Conservation (phyloP, 2,329 filamentous ascomycete genomes). For the Arthrinium phaeospermum region DNA sequence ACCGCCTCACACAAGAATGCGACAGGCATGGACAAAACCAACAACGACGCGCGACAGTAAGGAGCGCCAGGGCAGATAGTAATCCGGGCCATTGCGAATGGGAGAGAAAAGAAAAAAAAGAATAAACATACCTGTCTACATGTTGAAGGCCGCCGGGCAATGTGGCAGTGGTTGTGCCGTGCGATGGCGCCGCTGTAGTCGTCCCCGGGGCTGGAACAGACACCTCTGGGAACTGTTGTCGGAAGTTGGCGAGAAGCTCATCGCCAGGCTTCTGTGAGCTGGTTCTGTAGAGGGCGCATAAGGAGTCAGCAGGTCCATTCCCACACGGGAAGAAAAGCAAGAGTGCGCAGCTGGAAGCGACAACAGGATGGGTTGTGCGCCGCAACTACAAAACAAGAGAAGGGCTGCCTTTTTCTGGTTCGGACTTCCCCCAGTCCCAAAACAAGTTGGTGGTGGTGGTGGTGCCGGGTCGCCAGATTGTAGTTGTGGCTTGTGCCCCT, state of each 20-base stretch:
- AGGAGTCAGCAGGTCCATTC: slow-evolving; percentile 20
- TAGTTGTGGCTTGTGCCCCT: slow-evolving; percentile 12
- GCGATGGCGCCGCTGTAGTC: slow-evolving; percentile 49
- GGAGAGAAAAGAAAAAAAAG: slow-evolving; percentile 4
- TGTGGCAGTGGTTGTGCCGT: slow-evolving; percentile 39
- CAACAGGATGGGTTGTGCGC: not conserved
- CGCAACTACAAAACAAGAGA: not conserved
- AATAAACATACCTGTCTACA: slow-evolving; percentile 36
- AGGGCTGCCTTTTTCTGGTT: not conserved
- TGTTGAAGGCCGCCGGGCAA: slow-evolving; percentile 32
- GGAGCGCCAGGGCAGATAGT: not conserved
- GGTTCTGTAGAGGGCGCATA: slow-evolving; percentile 55
- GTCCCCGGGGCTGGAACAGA: slow-evolving; percentile 50
- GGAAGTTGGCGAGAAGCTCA: slow-evolving; percentile 83
- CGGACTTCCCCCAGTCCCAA: not conserved
- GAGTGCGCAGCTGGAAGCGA: not conserved
- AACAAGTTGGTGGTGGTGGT: not conserved
- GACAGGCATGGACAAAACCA: not conserved
- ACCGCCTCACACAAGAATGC: slow-evolving; percentile 19
- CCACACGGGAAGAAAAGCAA: not conserved
- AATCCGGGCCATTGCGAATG: not conserved
- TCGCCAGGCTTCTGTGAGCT: slow-evolving; percentile 86
- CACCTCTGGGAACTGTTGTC: slow-evolving; percentile 80
- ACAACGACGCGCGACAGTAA: not conserved
- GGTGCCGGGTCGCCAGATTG: not conserved